Evolutionary conservation across 2,329 filamentous ascomycete species (phyloP).

Genomic region (Diaporthe destruens): DNA sequence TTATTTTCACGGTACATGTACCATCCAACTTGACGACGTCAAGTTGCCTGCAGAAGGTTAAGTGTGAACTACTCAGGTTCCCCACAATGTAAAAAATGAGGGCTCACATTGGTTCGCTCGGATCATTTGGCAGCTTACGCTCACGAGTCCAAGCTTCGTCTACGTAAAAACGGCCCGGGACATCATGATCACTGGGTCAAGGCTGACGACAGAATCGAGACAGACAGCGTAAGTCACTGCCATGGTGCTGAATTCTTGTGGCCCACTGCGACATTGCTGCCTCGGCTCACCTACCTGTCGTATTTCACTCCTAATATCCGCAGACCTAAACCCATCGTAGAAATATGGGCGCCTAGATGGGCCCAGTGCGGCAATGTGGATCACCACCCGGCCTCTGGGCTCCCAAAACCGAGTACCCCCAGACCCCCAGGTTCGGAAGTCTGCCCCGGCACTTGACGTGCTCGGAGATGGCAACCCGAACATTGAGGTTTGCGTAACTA

Average conservation of each 20-base stretch:
- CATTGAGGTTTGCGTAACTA: background rate
- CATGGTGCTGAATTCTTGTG: background rate
- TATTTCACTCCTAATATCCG: background rate
- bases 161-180: background rate
- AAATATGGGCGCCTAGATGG: background rate
- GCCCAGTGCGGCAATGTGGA: slow-evolving; percentile 7
- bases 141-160: background rate
- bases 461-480: slow-evolving; percentile 29
- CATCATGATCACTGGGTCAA: background rate
- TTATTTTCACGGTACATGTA: background rate
- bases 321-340: background rate
- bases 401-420: slow-evolving; percentile 21
- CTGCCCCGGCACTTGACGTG: slow-evolving; percentile 18
- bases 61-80: background rate
- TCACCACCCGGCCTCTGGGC: slow-evolving; percentile 15
- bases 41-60: background rate
- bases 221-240: background rate
- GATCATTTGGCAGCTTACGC: background rate
- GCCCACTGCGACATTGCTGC: background rate
- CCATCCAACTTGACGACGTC: background rate
- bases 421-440: slow-evolving; percentile 23
- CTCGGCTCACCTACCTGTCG: slow-evolving; percentile 12
- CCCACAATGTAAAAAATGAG: background rate
- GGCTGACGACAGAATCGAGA: background rate
- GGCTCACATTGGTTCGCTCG: background rate